phyloP scores from a whole-genome alignment of 106 monocot genomes.

The Dendrobium huoshanense region DNA sequence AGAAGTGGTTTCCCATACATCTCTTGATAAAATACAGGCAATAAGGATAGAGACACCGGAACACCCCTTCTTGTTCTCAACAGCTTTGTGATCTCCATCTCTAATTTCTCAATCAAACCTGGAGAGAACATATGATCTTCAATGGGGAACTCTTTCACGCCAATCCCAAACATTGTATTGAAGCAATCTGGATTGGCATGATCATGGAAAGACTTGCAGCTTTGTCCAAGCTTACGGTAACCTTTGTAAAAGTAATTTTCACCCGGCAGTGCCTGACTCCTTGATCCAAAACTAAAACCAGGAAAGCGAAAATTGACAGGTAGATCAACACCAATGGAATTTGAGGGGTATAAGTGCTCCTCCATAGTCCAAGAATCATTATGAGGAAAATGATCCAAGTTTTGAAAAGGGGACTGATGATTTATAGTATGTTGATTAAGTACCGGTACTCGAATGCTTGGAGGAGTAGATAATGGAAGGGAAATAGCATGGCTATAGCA shows the following conservation, averaged over 20 bases:
- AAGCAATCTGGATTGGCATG: slow-evolving; percentile 14
- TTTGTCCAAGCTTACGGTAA: slow-evolving; percentile 56
- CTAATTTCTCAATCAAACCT: slow-evolving; percentile 45
- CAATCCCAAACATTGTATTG: neutral
- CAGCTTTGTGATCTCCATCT: slow-evolving; percentile 58
- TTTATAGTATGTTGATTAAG: neutral
- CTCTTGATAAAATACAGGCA: slow-evolving; percentile 66
- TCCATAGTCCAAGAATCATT: neutral
- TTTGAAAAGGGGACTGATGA: neutral
- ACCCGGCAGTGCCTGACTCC: neutral
- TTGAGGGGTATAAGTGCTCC: neutral
- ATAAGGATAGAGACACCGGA: slow-evolving; percentile 59
- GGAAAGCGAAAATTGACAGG: neutral
- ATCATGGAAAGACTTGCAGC: slow-evolving; percentile 60
- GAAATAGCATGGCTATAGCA: neutral
- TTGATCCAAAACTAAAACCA: neutral
- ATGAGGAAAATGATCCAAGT: neutral
- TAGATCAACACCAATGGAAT: neutral
- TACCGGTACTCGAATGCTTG: slow-evolving; percentile 20
- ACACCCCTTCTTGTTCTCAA: slow-evolving; percentile 39
- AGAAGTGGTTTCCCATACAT: slow-evolving; percentile 72
- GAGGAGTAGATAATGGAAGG: slow-evolving; percentile 16
- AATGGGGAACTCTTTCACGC: slow-evolving; percentile 7
- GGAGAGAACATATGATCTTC: slow-evolving; percentile 22
- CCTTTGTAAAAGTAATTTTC: slow-evolving; percentile 70